These are phyloP conservation scores for Astragalus glycyphyllos DNA, from an alignment of 306 rosid genomes.

Conservation along the genomic window DNA sequence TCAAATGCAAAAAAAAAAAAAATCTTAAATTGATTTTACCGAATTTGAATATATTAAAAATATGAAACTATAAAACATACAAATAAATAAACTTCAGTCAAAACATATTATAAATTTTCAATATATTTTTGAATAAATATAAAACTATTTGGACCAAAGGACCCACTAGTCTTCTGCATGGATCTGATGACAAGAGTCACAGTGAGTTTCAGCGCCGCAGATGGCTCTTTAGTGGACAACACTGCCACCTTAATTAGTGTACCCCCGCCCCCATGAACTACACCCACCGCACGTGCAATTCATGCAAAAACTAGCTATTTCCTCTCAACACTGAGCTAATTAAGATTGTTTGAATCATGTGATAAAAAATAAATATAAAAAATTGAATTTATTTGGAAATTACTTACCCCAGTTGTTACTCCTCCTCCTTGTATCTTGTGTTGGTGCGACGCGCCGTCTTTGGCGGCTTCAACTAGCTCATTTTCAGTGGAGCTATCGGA, in stretches of 20 bases:
- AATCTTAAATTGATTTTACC: no score
- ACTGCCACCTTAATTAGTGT: constrained; percentile 24
- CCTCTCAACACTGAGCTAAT: no score
- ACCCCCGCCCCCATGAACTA: background rate
- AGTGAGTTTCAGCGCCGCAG: constrained; percentile 45
- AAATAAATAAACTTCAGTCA: no score
- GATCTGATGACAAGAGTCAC: constrained; percentile 13
- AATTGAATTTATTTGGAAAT: background rate
- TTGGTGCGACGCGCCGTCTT: background rate
- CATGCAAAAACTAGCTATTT: constrained; percentile 23
- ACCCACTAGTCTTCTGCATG: background rate
- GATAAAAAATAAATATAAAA: background rate
- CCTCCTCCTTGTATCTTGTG: background rate
- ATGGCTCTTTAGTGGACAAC: constrained; percentile 38
- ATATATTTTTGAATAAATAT: no score
- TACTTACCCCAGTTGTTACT: constrained; percentile 15
- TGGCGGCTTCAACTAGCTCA: background rate
- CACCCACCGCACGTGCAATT: constrained; percentile 52
- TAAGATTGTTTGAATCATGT: no score
- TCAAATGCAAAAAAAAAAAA: no score
- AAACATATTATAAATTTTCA: no score
- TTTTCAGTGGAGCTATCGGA: constrained; percentile 21
- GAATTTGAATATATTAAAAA: no score
- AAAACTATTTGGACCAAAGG: background rate
- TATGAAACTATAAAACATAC: no score